phyloP scores from a whole-genome alignment of 345 rosid genomes.

The Corymbia maculata region DNA sequence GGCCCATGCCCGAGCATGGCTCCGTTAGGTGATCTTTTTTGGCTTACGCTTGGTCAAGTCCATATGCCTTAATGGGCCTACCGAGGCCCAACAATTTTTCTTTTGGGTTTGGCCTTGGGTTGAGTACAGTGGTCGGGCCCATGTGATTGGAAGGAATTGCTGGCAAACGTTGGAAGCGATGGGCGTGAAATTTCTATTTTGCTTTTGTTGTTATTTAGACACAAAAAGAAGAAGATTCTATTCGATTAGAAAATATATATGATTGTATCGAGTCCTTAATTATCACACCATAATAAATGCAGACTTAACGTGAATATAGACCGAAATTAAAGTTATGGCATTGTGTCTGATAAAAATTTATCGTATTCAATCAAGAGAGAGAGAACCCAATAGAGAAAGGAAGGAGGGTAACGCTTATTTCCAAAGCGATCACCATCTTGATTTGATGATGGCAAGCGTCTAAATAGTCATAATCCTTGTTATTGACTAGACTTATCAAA shows the following conservation, averaged over 20 bases:
- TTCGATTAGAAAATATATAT: neutral
- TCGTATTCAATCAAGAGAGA: neutral
- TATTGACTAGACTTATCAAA: accelerated
- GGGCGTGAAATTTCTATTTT: too few relatives aligned
- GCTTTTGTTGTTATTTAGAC: too few relatives aligned
- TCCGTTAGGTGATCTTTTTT: neutral
- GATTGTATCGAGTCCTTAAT: neutral
- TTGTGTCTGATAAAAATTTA: too few relatives aligned
- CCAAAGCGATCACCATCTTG: neutral
- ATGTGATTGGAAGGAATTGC: neutral
- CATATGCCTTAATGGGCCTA: neutral
- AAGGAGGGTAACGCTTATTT: neutral
- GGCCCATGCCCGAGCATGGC: neutral
- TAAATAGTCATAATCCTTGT: neutral
- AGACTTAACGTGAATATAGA: neutral
- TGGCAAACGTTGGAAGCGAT: too few relatives aligned
- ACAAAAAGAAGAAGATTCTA: too few relatives aligned
- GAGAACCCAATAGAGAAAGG: neutral
- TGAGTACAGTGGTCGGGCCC: neutral
- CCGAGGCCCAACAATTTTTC: too few relatives aligned
- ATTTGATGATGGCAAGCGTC: neutral
- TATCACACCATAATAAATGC: neutral
- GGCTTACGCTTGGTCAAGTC: too few relatives aligned
- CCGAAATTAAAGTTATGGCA: neutral
- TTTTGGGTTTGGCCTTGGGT: neutral